Conservation (phyloP, 805 yeast genomes). For the Pichia exigua region DNA sequence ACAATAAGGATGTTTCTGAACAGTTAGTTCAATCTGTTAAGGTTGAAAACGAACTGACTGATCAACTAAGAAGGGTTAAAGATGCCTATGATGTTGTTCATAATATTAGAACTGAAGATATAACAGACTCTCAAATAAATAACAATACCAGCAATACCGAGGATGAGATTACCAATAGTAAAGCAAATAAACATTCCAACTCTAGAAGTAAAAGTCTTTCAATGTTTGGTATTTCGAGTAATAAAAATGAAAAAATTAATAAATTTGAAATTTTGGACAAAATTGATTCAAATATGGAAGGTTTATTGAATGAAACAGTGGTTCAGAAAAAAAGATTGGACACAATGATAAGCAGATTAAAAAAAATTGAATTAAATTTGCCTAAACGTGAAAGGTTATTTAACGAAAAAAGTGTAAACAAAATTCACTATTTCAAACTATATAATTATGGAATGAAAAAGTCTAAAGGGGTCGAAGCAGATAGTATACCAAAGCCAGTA, state of each 20-base stretch:
- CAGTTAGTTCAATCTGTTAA: constrained; percentile 20
- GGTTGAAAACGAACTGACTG: constrained; percentile 20
- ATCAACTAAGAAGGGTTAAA: constrained; percentile 14
- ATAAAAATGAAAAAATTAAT: background rate
- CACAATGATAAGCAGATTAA: constrained; percentile 22
- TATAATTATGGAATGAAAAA: constrained; percentile 25
- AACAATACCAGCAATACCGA: background rate
- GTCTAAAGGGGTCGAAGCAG: constrained; percentile 10
- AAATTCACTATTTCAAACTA: constrained; percentile 36
- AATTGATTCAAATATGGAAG: constrained; percentile 2
- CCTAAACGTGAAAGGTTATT: constrained; percentile 32
- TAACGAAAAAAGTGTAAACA: constrained; percentile 30
- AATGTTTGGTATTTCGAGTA: constrained; percentile 1
- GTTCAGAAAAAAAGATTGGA: constrained; percentile 18
- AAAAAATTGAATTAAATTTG: constrained; percentile 29
- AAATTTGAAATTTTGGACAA: constrained; percentile 2
- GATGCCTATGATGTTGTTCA: constrained; percentile 7
- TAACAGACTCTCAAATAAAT: background rate
- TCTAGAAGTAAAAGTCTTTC: background rate
- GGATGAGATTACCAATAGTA: background rate
- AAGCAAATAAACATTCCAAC: background rate
- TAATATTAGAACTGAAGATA: constrained; percentile 3
- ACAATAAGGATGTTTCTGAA: constrained; percentile 23
- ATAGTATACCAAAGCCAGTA: background rate
- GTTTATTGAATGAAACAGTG: constrained; percentile 6